phyloP scores from a whole-genome alignment of 805 yeast species.

The Candida sithepensis region DNA sequence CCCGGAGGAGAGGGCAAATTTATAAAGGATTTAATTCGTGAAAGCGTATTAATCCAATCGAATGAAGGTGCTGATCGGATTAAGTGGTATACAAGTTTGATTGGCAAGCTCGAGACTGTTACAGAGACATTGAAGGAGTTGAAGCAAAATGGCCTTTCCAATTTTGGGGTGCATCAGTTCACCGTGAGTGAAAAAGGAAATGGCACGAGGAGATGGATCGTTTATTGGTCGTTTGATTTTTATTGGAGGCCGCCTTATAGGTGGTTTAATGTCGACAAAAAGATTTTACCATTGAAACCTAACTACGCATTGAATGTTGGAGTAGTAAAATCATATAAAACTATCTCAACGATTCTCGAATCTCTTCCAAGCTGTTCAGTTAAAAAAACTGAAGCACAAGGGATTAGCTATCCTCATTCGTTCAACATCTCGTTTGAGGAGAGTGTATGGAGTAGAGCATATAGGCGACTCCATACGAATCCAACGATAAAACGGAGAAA shows the following conservation, averaged over 20 bases:
- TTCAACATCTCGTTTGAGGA: not conserved
- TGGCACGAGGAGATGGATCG: slow-evolving; percentile 35
- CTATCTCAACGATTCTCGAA: not conserved
- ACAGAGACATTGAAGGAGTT: slow-evolving; percentile 10
- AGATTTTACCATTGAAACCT: not conserved
- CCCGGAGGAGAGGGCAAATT: slow-evolving; percentile 46
- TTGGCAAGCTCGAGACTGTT: slow-evolving; percentile 20
- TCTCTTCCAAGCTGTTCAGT: not conserved
- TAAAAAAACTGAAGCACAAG: not conserved
- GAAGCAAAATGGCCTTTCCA: slow-evolving; percentile 10
- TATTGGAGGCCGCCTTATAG: slow-evolving; percentile 9
- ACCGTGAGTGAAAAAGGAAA: slow-evolving; percentile 17
- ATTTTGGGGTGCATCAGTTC: slow-evolving; percentile 31
- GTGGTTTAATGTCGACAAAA: slow-evolving; percentile 7
- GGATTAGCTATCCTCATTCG: not conserved
- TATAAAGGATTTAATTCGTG: slow-evolving; percentile 32
- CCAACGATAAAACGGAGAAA: slow-evolving; percentile 1
- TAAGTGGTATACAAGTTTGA: slow-evolving; percentile 38
- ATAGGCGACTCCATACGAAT: not conserved
- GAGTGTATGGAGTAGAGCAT: not conserved
- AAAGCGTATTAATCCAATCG: slow-evolving; percentile 21
- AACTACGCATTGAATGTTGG: not conserved
- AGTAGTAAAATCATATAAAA: not conserved
- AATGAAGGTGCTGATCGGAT: slow-evolving; percentile 5
- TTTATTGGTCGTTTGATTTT: slow-evolving; percentile 34